Base-by-base conservation (phyloP, 306 rosid genomes). In the Glycine tomentella region DNA sequence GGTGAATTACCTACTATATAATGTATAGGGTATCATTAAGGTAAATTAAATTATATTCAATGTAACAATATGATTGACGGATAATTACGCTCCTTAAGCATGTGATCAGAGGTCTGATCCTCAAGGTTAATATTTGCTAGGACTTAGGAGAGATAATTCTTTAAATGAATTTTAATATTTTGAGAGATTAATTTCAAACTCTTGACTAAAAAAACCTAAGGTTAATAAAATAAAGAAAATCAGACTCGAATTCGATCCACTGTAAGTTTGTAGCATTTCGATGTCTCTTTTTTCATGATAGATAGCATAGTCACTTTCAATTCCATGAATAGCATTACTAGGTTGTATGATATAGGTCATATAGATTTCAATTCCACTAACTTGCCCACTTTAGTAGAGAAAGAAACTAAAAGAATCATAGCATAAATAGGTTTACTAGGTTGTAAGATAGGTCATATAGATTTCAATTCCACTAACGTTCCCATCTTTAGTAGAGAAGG, bases 231-330 rank as follows among this genome's bases (percentile, higher is more conserved):
- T 16, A 25, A 25, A 25, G n/a, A 25, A 25, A 25, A 25, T 25
- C 31, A 25, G 31, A 25, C 1, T 25, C 31, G 31, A 25, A 25
- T 25, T 25, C 31, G 31, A 25, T 25, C 31, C 34, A 8, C 46
- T 58, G 20, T 33, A 36, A 72, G n/a, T 65, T 64, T 25, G 15
- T 56, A 55, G 14, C 75, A 45, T 62, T 72, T 62, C 58, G 33
- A 4, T 73, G 34, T 52, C 14, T 44, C 36, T 13, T 52, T 56
- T 73, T 49, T 46, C 17, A 14, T 59, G 14, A 62, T 33, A 80
- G 36, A 15, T 40, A 34, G 80, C 69, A 73, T 65, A 50, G 7
- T 59, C 68, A 72, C 45, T 72, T 78, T 55, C 66, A 56, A 42
- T 56, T 73, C 25, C 48, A 50, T 81, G 33, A 56, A 50, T 16